phyloP scores from a whole-genome alignment of 116 monocot genomes.

The Cymodocea nodosa region DNA sequence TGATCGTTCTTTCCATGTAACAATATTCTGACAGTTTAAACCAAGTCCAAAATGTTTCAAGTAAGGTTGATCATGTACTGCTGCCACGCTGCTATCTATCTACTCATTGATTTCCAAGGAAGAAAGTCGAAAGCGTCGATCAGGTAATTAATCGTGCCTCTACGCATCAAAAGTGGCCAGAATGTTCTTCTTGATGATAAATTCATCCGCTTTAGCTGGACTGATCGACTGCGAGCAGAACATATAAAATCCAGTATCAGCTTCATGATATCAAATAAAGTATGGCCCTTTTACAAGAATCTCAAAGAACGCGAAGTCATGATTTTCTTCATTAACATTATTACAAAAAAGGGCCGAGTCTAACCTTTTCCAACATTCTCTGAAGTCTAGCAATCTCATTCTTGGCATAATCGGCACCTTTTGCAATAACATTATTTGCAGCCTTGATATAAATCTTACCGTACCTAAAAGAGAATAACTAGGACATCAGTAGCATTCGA shows the following conservation, averaged over 20 bases:
- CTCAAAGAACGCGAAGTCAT: no score
- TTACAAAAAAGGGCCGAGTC: not conserved
- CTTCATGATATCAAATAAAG: not conserved
- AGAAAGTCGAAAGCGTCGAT: no score
- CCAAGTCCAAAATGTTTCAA: no score
- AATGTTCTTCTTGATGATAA: constrained; percentile 83
- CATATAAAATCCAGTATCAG: constrained; percentile 1
- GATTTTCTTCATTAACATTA: no score
- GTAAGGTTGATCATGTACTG: no score
- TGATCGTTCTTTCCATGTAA: no score
- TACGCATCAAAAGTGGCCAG: constrained; percentile 38
- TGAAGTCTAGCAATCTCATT: constrained; percentile 76
- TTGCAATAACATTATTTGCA: constrained; percentile 54
- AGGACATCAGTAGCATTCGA: not conserved
- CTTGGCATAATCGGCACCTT: constrained; percentile 62
- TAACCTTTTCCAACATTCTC: constrained; percentile 78
- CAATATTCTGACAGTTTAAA: no score
- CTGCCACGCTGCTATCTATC: no score
- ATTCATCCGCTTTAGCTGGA: constrained; percentile 65
- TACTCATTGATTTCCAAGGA: no score
- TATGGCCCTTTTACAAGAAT: no score
- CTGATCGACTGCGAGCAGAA: constrained; percentile 50
- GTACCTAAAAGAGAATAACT: constrained; percentile 25
- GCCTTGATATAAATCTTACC: constrained; percentile 73
- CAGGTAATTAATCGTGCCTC: no score